Base-by-base conservation (phyloP, 176 grass and related monocot genomes). In the Eragrostis nindensis region DNA sequence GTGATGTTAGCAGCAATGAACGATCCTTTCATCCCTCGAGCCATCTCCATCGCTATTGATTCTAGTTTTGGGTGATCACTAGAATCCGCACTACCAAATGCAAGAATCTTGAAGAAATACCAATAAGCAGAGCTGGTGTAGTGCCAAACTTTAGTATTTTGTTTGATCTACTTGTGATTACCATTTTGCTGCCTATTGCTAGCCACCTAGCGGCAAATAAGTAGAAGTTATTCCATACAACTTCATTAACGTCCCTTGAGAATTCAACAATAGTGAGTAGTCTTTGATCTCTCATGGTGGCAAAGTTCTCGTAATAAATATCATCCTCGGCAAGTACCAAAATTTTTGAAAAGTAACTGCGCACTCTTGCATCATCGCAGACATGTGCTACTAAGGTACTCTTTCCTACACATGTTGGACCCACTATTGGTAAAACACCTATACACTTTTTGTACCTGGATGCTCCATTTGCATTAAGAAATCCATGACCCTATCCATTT, bases 341-440 rank as follows among this genome's bases (percentile, higher is more conserved):
- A 64, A 64, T 64, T 36, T 12, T 42, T 36, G 75, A 65, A 3
- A 65, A 50, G 2, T 49, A 11, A 12, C 14, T 49, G 42, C 3
- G 43, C 60, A 78, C 75, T 65, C 60, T 49, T 64, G 11, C 43
- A 8, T 64, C 43, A 29, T 8, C 15, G 11, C 27, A 65, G 26
- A 78, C 60, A 77, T 90, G 32, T 36, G 32, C 32, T 2, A 36
- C 32, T 36, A 36, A 36, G 32, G 32, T 36, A 4, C 32, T 36
- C 62, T 82, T 90, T 15, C 87, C 84, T 12, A 66, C 25, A 60
- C 6, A 62, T 7, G 0, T 0, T 63, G 52, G 42, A 72, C 65
- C 66, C 64, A 49, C 26, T 54, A 90, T 32, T 56, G 64, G 18
- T 60, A 77, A 6, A 2, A 76, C 49, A 10, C 29, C 40, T 14